Conservation (phyloP, 352 stramenopile species). For the Peronospora belbahrii region DNA sequence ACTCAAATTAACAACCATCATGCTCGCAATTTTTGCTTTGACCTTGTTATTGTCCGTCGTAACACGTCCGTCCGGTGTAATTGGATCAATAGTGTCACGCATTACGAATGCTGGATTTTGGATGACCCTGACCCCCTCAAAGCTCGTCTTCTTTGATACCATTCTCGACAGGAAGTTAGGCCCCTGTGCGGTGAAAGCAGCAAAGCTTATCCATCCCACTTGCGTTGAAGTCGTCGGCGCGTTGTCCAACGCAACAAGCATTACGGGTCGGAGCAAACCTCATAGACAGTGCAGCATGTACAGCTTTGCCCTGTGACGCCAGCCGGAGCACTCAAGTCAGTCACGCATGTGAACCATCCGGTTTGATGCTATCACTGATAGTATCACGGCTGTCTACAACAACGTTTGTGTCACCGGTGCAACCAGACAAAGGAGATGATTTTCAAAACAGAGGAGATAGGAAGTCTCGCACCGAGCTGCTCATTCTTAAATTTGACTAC, state of each 20-base stretch:
- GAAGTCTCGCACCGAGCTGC: conserved; percentile 5
- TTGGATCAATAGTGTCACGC: too few relatives aligned
- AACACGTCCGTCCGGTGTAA: conserved; percentile 1
- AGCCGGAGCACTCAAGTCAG: conserved; percentile 10
- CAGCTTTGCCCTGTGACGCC: conserved; percentile 8
- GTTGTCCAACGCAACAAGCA: conserved; percentile 14
- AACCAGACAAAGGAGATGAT: conserved; percentile 25
- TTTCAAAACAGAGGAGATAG: conserved; percentile 7
- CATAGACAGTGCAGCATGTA: conserved; percentile 26
- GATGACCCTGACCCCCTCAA: too few relatives aligned
- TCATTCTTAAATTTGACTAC: conserved; percentile 30
- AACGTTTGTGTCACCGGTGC: conserved; percentile 22
- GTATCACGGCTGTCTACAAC: conserved; percentile 22
- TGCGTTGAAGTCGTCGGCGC: conserved; percentile 10
- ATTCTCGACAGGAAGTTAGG: too few relatives aligned
- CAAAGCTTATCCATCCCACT: background rate
- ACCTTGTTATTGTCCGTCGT: conserved; percentile 7
- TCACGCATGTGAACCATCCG: conserved; percentile 16
- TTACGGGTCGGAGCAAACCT: conserved; percentile 19
- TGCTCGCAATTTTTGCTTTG: conserved; percentile 5
- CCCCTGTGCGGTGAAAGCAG: background rate
- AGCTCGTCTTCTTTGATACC: too few relatives aligned
- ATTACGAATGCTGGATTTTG: conserved; percentile 33
- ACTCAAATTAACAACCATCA: conserved; percentile 12
- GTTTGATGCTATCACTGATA: conserved; percentile 22